A percentile compares a stretch with the other conserved stretches of the same genome.
These are phyloP conservation scores for Chrysanthemum lavandulifolium DNA, from an alignment of 129 eudicot species.

Conservation along the genomic window DNA sequence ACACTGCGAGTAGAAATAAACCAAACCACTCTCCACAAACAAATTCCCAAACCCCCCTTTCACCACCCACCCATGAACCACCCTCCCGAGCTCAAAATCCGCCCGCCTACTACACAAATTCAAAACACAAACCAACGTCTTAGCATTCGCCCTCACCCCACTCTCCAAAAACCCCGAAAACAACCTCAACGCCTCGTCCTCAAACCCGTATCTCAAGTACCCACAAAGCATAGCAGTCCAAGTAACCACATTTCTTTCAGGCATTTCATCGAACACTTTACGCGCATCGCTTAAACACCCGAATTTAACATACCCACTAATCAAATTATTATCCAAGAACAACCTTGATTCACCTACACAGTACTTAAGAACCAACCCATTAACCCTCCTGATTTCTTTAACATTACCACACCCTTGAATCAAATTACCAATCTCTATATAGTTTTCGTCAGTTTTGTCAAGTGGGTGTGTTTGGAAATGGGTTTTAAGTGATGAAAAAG, in stretches of 20 bases:
- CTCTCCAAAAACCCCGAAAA: conserved; percentile 45
- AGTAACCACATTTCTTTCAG: conserved; percentile 67
- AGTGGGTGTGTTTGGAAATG: conserved; percentile 23
- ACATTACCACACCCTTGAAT: conserved; percentile 46
- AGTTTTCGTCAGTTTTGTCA: conserved; percentile 14
- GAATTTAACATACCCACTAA: conserved; percentile 44
- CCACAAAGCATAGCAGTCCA: conserved; percentile 95
- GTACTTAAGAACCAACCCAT: conserved; percentile 41
- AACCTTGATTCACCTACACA: conserved; percentile 19
- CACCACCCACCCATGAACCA: conserved; percentile 57
- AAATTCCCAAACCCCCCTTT: conserved; percentile 53
- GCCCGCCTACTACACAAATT: conserved; percentile 57
- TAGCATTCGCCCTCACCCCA: conserved; percentile 50
- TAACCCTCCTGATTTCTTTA: conserved; percentile 44
- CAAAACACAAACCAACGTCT: conserved; percentile 63
- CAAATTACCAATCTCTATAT: conserved; percentile 27
- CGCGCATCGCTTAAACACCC: conserved; percentile 60
- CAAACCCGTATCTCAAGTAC: conserved; percentile 59
- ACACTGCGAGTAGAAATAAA: conserved; percentile 69
- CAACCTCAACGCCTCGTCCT: conserved; percentile 47
- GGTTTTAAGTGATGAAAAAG: background rate
- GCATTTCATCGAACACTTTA: conserved; percentile 75
- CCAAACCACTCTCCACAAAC: conserved; percentile 56
- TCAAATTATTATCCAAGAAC: conserved; percentile 64
- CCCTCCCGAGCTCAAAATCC: conserved; percentile 64